These are phyloP conservation scores for Symbiodinium natans DNA, from an alignment of 73 alveolate genomes.

Conservation along the genomic window DNA sequence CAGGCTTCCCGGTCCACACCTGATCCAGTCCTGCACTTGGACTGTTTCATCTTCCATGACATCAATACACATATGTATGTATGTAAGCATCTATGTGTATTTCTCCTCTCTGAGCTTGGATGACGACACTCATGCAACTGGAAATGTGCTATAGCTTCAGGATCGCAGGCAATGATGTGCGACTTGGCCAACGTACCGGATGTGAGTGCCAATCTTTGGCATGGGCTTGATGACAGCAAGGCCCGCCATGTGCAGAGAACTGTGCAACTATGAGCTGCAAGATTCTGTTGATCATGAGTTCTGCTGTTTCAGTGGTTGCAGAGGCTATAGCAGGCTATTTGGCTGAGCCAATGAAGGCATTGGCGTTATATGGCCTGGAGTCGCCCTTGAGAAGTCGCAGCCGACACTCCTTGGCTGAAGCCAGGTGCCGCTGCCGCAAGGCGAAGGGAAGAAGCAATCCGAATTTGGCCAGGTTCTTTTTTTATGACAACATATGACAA, in stretches of 20 bases:
- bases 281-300: no score
- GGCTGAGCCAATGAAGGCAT: background rate
- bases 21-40: background rate
- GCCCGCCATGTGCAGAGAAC: no score
- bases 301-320: no score
- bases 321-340: background rate
- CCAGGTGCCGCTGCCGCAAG: conserved; percentile 16
- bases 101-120: no score
- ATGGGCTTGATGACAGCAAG: background rate
- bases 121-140: no score
- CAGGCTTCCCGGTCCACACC: background rate
- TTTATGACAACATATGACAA: no score
- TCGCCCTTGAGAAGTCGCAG: background rate
- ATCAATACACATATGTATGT: background rate
- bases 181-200: conserved; percentile 31
- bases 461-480: background rate
- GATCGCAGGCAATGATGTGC: background rate
- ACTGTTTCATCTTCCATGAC: background rate
- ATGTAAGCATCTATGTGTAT: no score
- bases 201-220: conserved; percentile 13
- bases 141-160: no score
- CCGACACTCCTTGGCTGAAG: background rate
- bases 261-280: no score
- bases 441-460: background rate
- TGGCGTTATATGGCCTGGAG: background rate